Conservation (phyloP, 176 grass and related monocot species). For the Thinopyrum elongatum region DNA sequence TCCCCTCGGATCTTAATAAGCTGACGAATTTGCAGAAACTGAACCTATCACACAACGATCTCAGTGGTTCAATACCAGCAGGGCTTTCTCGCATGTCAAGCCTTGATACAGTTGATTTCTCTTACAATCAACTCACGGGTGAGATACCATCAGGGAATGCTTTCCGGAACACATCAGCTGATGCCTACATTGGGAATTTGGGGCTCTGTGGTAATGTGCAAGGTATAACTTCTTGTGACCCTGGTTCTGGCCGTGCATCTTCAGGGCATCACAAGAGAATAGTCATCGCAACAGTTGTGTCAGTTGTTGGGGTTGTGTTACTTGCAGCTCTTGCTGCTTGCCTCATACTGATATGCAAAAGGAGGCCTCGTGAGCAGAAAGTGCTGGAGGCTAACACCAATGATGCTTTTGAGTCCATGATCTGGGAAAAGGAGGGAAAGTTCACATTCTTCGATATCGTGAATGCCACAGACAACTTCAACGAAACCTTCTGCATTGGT, state of each 20-base stretch:
- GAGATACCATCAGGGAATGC: constrained; percentile 53
- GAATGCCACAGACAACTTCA: constrained; percentile 87
- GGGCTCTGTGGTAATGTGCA: constrained; percentile 75
- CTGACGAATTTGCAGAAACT: constrained; percentile 50
- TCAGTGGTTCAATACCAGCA: constrained; percentile 59
- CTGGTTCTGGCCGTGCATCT: constrained; percentile 24
- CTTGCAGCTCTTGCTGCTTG: constrained; percentile 31
- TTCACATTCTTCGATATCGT: constrained; percentile 81
- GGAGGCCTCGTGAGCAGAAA: constrained; percentile 37
- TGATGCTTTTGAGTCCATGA: constrained; percentile 48
- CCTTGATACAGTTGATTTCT: constrained; percentile 83
- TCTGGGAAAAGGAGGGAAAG: constrained; percentile 88
- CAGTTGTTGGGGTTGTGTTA: constrained; percentile 49
- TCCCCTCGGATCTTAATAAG: constrained; percentile 63
- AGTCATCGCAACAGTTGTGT: constrained; percentile 57
- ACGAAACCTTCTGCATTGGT: constrained; percentile 74
- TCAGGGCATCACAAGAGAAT: constrained; percentile 57
- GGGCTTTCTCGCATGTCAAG: constrained; percentile 60
- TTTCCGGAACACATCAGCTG: constrained; percentile 43
- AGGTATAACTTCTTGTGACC: constrained; percentile 54
- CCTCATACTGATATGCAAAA: constrained; percentile 52
- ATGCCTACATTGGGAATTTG: constrained; percentile 54
- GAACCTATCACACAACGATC: constrained; percentile 77
- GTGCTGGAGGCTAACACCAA: constrained; percentile 39
- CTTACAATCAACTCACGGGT: constrained; percentile 75